phyloP scores from a whole-genome alignment of 2,329 filamentous ascomycete genomes.

The Talaromyces islandicus region DNA sequence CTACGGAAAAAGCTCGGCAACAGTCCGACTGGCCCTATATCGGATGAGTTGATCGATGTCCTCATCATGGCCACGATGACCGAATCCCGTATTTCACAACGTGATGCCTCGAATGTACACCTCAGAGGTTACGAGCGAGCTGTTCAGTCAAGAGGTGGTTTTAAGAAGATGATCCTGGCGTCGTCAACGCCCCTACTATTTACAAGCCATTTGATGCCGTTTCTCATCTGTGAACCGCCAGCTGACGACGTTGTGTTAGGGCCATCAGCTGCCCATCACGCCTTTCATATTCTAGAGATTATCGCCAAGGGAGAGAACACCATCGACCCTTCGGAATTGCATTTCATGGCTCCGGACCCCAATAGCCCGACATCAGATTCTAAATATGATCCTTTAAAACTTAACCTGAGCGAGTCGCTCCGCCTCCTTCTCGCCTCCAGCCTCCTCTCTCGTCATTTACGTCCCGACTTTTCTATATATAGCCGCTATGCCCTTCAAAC shows the following conservation, averaged over 20 bases:
- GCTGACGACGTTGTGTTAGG: not conserved
- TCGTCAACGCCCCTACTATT: not conserved
- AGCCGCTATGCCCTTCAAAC: not conserved
- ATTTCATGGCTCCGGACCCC: not conserved
- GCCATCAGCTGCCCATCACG: not conserved
- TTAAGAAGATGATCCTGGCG: not conserved
- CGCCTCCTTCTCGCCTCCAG: not conserved
- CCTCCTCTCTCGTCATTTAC: not conserved
- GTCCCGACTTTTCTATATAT: not conserved
- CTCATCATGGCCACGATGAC: conserved; percentile 3
- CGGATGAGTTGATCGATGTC: not conserved
- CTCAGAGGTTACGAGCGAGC: not conserved
- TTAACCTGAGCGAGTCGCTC: not conserved
- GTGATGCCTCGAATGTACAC: not conserved
- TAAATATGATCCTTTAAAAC: not conserved
- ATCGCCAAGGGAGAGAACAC: not conserved
- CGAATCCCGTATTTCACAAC: not conserved
- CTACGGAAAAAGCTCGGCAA: not conserved
- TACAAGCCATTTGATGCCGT: conserved; percentile 2
- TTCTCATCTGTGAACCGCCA: not conserved
- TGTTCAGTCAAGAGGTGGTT: not conserved
- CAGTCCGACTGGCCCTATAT: not conserved
- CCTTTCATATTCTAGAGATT: not conserved
- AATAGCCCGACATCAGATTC: not conserved
- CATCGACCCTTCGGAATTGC: not conserved